Conservation (phyloP, 179 eudicot species). For the Beta corolliflora region DNA sequence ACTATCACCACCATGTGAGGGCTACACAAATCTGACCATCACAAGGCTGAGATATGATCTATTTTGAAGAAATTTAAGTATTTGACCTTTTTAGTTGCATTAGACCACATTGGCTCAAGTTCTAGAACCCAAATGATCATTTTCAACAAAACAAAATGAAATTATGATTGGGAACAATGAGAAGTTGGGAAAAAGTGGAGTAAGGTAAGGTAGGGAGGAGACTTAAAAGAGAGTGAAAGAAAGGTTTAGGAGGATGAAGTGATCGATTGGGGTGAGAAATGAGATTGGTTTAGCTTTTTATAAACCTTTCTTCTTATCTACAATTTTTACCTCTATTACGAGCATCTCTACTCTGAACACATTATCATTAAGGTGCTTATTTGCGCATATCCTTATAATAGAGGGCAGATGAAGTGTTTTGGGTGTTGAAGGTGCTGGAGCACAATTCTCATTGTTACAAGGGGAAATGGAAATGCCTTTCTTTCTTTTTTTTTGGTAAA, state of each 20-base stretch:
- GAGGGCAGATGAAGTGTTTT: neutral
- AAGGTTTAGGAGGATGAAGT: neutral
- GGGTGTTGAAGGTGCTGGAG: too few species aligned
- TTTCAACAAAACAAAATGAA: neutral
- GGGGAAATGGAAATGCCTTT: neutral
- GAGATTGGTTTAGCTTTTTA: neutral
- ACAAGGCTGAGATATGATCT: neutral
- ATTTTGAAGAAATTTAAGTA: neutral
- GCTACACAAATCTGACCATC: neutral
- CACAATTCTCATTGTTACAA: too few species aligned
- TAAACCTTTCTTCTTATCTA: neutral
- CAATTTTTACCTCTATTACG: neutral
- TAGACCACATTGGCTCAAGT: neutral
- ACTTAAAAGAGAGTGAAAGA: neutral
- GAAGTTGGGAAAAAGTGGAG: neutral
- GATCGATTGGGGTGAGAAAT: neutral
- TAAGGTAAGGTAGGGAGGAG: neutral
- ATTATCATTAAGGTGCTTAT: neutral
- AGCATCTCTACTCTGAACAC: neutral
- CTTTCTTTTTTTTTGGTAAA: neutral
- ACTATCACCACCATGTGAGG: too few species aligned
- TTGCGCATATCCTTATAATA: neutral
- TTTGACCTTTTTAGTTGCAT: neutral
- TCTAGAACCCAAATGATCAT: neutral
- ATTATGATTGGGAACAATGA: too few species aligned